Conservation (phyloP, 495 filamentous ascomycete genomes). For the Penicillium maclennaniae region DNA sequence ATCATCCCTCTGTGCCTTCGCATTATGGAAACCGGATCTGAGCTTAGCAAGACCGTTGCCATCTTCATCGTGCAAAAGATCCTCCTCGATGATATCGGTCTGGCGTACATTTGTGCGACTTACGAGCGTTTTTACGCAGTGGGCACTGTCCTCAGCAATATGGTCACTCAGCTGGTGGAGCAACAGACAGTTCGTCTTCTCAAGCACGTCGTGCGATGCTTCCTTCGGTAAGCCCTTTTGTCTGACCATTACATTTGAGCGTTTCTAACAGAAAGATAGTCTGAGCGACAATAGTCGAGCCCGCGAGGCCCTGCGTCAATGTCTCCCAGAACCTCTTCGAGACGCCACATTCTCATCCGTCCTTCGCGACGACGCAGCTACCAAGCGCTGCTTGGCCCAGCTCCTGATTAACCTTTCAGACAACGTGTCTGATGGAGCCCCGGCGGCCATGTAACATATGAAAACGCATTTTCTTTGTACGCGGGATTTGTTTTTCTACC, state of each 20-base stretch:
- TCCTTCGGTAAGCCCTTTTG: slow-evolving; percentile 66
- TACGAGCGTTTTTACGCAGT: slow-evolving; percentile 99
- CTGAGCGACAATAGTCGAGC: slow-evolving; percentile 95
- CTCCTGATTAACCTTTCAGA: slow-evolving; percentile 96
- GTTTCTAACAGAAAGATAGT: slow-evolving; percentile 43
- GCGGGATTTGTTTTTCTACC: slow-evolving; percentile 32
- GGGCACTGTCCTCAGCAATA: slow-evolving; percentile 95
- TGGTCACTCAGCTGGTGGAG: slow-evolving; percentile 96
- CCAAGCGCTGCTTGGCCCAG: slow-evolving; percentile 95
- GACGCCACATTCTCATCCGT: slow-evolving; percentile 97
- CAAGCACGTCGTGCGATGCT: slow-evolving; percentile 98
- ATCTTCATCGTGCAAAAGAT: slow-evolving; percentile 99
- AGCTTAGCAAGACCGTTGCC: slow-evolving; percentile 97
- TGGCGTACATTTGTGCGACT: slow-evolving; percentile 97
- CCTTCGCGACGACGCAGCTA: slow-evolving; percentile 93
- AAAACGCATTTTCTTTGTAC: slow-evolving; percentile 38
- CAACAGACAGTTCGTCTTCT: slow-evolving; percentile 93
- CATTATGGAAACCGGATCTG: slow-evolving; percentile 99
- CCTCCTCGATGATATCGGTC: slow-evolving; percentile 90
- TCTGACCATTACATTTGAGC: neutral
- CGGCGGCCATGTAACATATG: slow-evolving; percentile 47
- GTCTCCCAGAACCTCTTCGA: slow-evolving; percentile 91
- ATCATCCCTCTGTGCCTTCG: slow-evolving; percentile 97
- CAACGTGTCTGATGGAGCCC: slow-evolving; percentile 67
- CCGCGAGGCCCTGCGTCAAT: slow-evolving; percentile 92